A percentile compares a stretch with the other conserved stretches of the same genome.
These are phyloP conservation scores for Physaria fendleri DNA, from an alignment of 345 rosid genomes.

Conservation along the genomic window DNA sequence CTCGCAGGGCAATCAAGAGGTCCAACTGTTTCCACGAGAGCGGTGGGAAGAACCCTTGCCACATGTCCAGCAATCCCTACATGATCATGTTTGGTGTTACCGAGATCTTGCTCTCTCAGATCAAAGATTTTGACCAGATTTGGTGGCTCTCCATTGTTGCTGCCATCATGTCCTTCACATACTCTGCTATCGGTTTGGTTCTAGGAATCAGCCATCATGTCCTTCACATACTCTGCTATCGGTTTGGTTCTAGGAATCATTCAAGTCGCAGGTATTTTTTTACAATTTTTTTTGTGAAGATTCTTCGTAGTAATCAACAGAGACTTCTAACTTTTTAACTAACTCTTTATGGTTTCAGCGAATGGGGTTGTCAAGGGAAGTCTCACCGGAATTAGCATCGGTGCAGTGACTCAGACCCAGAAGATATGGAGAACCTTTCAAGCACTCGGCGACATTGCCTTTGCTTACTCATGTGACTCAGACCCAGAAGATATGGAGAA, in stretches of 20 bases:
- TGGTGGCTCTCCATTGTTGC: constrained; percentile 92
- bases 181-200: constrained; percentile 78
- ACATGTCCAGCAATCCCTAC: constrained; percentile 60
- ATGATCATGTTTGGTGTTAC: constrained; percentile 68
- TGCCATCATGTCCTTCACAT: constrained; percentile 89
- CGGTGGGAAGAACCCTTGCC: constrained; percentile 55
- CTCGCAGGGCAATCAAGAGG: constrained; percentile 65
- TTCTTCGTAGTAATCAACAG: not conserved
- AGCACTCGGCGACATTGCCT: constrained; percentile 88
- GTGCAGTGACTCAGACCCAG: constrained; percentile 52
- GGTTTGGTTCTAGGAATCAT: constrained; percentile 82
- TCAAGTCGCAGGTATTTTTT: constrained; percentile 45
- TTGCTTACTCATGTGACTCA: constrained; percentile 74
- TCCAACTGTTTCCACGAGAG: constrained; percentile 70
- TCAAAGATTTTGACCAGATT: constrained; percentile 72
- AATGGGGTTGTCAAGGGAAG: constrained; percentile 52
- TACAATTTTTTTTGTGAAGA: not conserved
- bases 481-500: constrained; percentile 73
- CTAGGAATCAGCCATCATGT: constrained; percentile 97
- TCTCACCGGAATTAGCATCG: constrained; percentile 66
- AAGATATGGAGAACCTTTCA: constrained; percentile 81
- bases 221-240: constrained; percentile 77
- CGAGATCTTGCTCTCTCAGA: constrained; percentile 67
- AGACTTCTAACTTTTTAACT: not conserved
- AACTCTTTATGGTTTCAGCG: constrained; percentile 25